These are phyloP conservation scores for Colletotrichum gloeosporioides DNA, from an alignment of 2,329 filamentous ascomycete species.

Conservation along the genomic window DNA sequence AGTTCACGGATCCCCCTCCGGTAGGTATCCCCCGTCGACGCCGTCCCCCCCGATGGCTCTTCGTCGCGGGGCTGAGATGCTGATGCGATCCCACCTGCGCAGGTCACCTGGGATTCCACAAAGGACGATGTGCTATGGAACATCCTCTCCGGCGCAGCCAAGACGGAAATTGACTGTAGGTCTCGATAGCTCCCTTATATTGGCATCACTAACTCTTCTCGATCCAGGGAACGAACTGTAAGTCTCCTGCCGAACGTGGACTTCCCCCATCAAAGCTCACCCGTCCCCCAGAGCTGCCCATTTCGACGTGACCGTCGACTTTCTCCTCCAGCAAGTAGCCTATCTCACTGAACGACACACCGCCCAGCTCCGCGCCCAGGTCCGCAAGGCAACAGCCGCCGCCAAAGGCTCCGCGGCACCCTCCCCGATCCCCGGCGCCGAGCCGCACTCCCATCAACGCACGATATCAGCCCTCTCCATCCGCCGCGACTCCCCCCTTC, in stretches of 20 bases:
- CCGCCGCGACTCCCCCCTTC: constrained; percentile 62
- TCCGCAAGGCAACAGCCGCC: constrained; percentile 74
- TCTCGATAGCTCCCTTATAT: not conserved
- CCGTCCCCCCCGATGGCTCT: constrained; percentile 5
- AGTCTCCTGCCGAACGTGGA: constrained; percentile 30
- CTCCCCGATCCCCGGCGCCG: constrained; percentile 61
- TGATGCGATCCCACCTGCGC: constrained; percentile 21
- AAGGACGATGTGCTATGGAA: constrained; percentile 94
- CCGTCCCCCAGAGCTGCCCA: constrained; percentile 63
- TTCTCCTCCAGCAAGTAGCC: constrained; percentile 90
- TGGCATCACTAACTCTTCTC: not conserved
- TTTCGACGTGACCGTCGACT: constrained; percentile 86
- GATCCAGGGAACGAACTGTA: constrained; percentile 77
- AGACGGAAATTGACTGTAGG: constrained; percentile 87
- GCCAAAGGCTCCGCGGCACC: constrained; percentile 61
- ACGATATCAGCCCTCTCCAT: constrained; percentile 60
- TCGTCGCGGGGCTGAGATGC: constrained; percentile 8
- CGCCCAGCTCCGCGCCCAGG: constrained; percentile 87
- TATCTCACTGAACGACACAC: constrained; percentile 93
- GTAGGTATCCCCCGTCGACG: constrained; percentile 52
- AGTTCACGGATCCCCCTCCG: constrained; percentile 89
- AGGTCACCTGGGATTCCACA: constrained; percentile 86
- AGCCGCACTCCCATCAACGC: constrained; percentile 44
- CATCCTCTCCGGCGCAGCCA: constrained; percentile 81
- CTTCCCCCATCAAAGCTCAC: constrained; percentile 20